Evolutionary conservation across 768 basidiomycete genomes (phyloP), one percentile per base, ranked within the genome.

Genomic region (Kockovaella imperatae): DNA sequence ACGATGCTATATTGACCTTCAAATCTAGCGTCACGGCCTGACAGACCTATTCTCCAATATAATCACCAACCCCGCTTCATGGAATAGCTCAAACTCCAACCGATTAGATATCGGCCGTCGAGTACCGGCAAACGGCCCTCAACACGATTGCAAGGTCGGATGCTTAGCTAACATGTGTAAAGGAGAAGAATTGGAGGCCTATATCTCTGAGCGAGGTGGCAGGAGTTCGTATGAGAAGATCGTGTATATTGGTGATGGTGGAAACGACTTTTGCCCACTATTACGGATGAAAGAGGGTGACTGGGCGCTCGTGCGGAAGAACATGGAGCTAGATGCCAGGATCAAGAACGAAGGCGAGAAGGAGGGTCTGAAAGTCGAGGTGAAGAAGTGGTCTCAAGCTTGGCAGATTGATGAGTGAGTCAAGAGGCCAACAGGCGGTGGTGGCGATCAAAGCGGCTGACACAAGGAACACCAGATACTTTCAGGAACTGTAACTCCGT

Each of bases 101-200:
- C 56, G 52, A 5, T 80, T 97, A 46, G 79, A 82, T 48, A 73
- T 99, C 39, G 77, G 79, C 25, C 78, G 91, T 13, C 77, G 84
- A 35, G 75, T 96, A 35, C 83, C 83, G 50, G 86, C 87, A 10
- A 57, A 73, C 18, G 86, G 80, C 1, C 81, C 81, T 1, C 88
- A 88, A 50, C 95, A 97, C 69, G 67, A 63, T 5, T 99, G 95
- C 73, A 75, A 74, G 35, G 77, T 93, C 43, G 93, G 93, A 5
- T 99, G 95, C 75, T 82, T 83, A 48, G 79, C 83, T 13, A 97
- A 99, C 75, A 95, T 99, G 91, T 99, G 95, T 77, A 99, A 99
- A 76, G 91, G 93, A n/a, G 83, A 87, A 53, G 95, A 99, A 67
- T 77, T 99, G n/a, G 79, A 83, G 8, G 81, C 80, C 1, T 96